phyloP scores from a whole-genome alignment of 208 protist species.

The Porcisia hertigi region DNA sequence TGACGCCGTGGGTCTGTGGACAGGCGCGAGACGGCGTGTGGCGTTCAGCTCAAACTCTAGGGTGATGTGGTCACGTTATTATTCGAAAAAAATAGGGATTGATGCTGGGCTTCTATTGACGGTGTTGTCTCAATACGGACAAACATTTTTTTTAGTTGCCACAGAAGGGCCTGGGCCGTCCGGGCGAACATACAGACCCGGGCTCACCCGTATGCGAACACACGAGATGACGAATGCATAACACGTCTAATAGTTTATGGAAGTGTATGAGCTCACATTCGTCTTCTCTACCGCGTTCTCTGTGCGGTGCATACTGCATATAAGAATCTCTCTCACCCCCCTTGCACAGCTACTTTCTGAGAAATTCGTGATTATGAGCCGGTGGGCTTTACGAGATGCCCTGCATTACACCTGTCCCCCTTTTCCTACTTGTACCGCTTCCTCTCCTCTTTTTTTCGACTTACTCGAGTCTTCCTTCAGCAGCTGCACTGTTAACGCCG shows the following conservation, averaged over 20 bases:
- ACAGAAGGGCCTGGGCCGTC: background rate
- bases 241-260: background rate
- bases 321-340: background rate
- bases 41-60: too few species aligned
- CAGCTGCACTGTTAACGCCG: background rate
- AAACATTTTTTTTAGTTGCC: too few species aligned
- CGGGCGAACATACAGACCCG: background rate
- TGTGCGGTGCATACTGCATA: background rate
- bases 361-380: too few species aligned
- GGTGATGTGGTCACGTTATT: too few species aligned
- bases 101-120: too few species aligned
- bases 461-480: slow-evolving; percentile 7
- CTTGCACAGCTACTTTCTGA: background rate
- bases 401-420: too few species aligned
- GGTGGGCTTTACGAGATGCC: too few species aligned
- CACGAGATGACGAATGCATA: background rate
- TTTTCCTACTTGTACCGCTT: background rate
- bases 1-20: background rate
- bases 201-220: background rate
- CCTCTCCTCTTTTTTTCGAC: slow-evolving; percentile 1
- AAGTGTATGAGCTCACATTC: background rate
- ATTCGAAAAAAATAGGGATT: too few species aligned
- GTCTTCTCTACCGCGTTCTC: background rate
- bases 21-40: too few species aligned
- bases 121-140: too few species aligned